Evolutionary conservation across 1,284 basidiomycete species (phyloP).

Genomic region (Leucoagaricus sp.): DNA sequence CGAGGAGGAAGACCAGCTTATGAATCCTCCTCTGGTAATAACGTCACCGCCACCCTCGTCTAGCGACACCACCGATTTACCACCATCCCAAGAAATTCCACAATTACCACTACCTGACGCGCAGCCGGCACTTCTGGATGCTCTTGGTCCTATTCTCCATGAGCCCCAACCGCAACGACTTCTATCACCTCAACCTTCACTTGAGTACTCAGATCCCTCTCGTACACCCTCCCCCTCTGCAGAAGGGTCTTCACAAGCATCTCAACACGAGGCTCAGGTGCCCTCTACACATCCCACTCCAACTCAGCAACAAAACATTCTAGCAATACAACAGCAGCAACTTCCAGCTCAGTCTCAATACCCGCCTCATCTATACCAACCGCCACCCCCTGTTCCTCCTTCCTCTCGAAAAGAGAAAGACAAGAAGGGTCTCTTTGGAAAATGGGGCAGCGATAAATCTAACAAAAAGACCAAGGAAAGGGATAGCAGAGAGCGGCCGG

Average conservation of each 20-base stretch:
- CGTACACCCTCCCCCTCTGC: slow-evolving; percentile 46
- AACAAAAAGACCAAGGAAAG: slow-evolving; percentile 48
- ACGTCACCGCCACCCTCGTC: slow-evolving; percentile 34
- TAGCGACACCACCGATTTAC: slow-evolving; percentile 23
- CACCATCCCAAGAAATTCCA: slow-evolving; percentile 28
- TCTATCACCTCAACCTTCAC: slow-evolving; percentile 41
- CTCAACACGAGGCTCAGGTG: slow-evolving; percentile 25
- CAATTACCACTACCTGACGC: slow-evolving; percentile 31
- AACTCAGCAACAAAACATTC: slow-evolving; percentile 22
- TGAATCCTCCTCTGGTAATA: slow-evolving; percentile 26
- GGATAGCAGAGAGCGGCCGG: slow-evolving; percentile 46
- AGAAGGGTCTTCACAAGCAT: slow-evolving; percentile 20
- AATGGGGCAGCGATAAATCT: slow-evolving; percentile 68
- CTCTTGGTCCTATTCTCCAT: slow-evolving; percentile 50
- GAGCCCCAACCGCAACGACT: slow-evolving; percentile 55
- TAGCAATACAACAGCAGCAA: slow-evolving; percentile 5
- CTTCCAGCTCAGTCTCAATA: slow-evolving; percentile 10
- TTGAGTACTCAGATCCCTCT: slow-evolving; percentile 31
- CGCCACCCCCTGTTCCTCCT: slow-evolving; percentile 12
- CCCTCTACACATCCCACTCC: slow-evolving; percentile 24
- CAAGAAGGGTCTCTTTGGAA: slow-evolving; percentile 74
- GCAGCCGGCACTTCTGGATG: slow-evolving; percentile 36
- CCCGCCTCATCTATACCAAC: slow-evolving; percentile 10
- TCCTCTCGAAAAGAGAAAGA: slow-evolving; percentile 67
- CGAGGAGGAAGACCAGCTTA: slow-evolving; percentile 48